A percentile compares a stretch with the other conserved stretches of the same genome.
These are phyloP conservation scores for Boletus sp. DNA, from an alignment of 768 basidiomycete genomes.

Conservation along the genomic window DNA sequence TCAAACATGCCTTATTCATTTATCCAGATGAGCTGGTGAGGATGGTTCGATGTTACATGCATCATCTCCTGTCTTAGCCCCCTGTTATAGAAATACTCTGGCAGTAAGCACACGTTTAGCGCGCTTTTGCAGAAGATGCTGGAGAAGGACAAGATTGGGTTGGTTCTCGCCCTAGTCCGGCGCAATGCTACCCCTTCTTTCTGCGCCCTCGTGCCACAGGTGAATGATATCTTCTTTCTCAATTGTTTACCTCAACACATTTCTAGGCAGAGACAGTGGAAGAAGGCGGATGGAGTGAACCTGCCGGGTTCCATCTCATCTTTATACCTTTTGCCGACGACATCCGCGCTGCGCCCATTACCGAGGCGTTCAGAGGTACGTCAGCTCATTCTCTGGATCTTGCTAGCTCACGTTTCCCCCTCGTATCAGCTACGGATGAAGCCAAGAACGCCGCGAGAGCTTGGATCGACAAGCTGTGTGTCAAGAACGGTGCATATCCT, in stretches of 20 bases:
- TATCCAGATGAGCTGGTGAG: conserved; percentile 86
- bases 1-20: conserved; percentile 89
- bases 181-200: conserved; percentile 74
- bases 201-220: conserved; percentile 86
- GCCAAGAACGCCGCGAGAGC: conserved; percentile 63
- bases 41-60: conserved; percentile 11
- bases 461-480: conserved; percentile 75
- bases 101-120: conserved; percentile 88
- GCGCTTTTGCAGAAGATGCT: conserved; percentile 82
- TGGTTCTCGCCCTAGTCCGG: conserved; percentile 69
- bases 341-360: conserved; percentile 73
- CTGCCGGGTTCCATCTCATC: conserved; percentile 90
- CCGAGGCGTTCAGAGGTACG: conserved; percentile 61
- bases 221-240: conserved; percentile 24
- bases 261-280: conserved; percentile 65
- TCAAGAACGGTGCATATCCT: conserved; percentile 79
- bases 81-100: conserved; percentile 63
- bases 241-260: neutral
- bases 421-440: conserved; percentile 57
- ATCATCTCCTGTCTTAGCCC: neutral
- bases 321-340: conserved; percentile 95
- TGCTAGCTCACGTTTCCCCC: neutral
- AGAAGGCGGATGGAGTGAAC: conserved; percentile 72
- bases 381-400: neutral
- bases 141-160: conserved; percentile 75